Evolutionary conservation across 805 yeast species (phyloP), one percentile per base, ranked within the genome.

Genomic region (Candida vartiovaarae): DNA sequence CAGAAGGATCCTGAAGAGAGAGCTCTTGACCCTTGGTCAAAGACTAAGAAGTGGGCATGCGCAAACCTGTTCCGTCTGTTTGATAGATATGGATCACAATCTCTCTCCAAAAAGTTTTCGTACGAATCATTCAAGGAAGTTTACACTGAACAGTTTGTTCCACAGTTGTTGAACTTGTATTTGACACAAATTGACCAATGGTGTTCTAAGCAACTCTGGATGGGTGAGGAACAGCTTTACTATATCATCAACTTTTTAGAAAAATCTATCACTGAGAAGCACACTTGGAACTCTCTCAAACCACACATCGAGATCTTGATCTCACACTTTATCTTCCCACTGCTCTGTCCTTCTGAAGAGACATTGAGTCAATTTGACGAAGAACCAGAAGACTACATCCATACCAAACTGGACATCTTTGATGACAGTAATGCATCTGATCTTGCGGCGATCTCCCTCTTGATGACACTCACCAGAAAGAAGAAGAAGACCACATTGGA

Each of bases 311-410:
- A 78, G 35, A 72, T 76, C 6, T 65, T 91, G 26, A 67, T 91
- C 32, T 66, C 80, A 9, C 88, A 82, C 52, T 78, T 91, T 43
- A 72, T 91, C 8, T 83, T 75, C 63, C 95, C 95, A 3, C 65
- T 84, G 44, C 63, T 91, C 45, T 77, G 89, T 51, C 84, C 93
- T 2, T 71, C 75, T 6, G 81, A 80, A 42, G 79, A 74, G 6
- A 77, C 79, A 20, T 66, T 87, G 44, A 95, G 85, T 51, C 63
- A 76, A 4, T 90, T 85, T 65, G 95, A 88, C 49, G 79, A 75
- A 48, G 96, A 90, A 54, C 96, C 96, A 4, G 83, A 78, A 44
- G 96, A 89, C 59, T 93, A 87, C 60, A 79, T 91, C 43, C 85
- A 87, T 61, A 70, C 80, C 41, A 75, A 75, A 42, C 72, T 88